Evolutionary conservation across 1,284 basidiomycete species (phyloP), one percentile per base, ranked within the genome.

Genomic region (Cutaneotrichosporon curvatum): DNA sequence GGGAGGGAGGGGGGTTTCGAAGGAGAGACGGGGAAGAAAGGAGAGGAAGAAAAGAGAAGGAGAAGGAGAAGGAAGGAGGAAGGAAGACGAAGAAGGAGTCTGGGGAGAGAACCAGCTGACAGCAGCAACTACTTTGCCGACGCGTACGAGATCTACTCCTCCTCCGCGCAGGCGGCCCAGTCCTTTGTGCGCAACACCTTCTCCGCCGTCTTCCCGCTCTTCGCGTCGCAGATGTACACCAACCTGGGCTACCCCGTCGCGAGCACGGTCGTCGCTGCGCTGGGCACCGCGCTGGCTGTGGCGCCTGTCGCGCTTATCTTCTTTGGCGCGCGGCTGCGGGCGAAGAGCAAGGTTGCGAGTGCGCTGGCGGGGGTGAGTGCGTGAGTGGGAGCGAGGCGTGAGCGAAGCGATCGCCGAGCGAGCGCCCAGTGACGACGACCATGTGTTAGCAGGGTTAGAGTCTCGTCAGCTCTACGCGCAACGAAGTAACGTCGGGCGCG

Each of bases 151-250:
- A 63, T 60, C 1, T 70, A 66, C 2, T 69, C 66, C 5, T 72
- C 68, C 0, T 70, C 67, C 2, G 72, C 67, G 0, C 71, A 73
- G 44, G 72, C 71, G 0, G 58, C 68, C 2, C 72, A 73, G 37
- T 58, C 51, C 21, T 63, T 73, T 31, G 55, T 62, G 4, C 50
- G 72, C 23, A 73, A 73, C 56, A 37, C 71, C 10, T 48, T 62
- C 20, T 53, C 57, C 5, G 62, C 59, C 5, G 31, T 59, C 3
- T 67, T 71, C 42, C 68, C 70, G 3, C 60, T 71, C 21, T 72
- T 71, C 42, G 62, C 55, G 1, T 37, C 51, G 25, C 55, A 55
- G 22, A 65, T 71, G 61, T 72, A 71, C 57, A 44, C 53, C 22
- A 50, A 53, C n/a, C 53, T 73, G 46, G 62, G 61, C 4, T 67